A percentile compares a stretch with the other conserved stretches of the same genome.
Conservation (phyloP, 2,329 filamentous ascomycete species). For the Diplodia mutila region DNA sequence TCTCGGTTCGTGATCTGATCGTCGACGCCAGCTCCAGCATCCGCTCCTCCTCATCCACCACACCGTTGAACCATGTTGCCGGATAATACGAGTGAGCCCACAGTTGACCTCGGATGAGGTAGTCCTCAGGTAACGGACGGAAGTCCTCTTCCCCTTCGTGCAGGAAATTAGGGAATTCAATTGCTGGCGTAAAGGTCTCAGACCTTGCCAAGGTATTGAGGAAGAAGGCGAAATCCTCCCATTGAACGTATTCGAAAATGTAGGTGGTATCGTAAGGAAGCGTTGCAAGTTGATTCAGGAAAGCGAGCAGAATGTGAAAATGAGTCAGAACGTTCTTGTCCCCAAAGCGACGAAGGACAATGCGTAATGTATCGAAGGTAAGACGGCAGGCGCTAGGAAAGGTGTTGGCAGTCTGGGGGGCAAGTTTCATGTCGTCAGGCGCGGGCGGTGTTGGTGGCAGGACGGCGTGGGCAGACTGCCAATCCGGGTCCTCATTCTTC, state of each 20-base stretch:
- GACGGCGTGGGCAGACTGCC: background rate
- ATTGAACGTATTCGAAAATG: conserved; percentile 51
- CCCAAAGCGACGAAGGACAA: conserved; percentile 57
- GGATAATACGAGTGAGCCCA: conserved; percentile 66
- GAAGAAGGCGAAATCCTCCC: conserved; percentile 56
- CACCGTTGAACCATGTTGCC: conserved; percentile 61
- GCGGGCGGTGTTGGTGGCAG: conserved; percentile 5
- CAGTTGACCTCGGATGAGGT: conserved; percentile 64
- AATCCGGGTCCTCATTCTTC: conserved; percentile 3
- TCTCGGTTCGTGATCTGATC: conserved; percentile 59
- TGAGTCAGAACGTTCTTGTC: conserved; percentile 66
- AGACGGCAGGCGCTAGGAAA: conserved; percentile 47
- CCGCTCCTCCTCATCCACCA: conserved; percentile 69
- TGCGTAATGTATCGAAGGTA: conserved; percentile 49
- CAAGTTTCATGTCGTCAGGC: conserved; percentile 15
- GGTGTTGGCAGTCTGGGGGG: conserved; percentile 30
- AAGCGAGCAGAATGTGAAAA: conserved; percentile 65
- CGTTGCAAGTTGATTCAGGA: conserved; percentile 54
- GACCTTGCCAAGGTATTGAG: conserved; percentile 53
- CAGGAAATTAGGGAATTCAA: conserved; percentile 51
- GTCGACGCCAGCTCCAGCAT: conserved; percentile 66
- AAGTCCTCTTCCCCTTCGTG: conserved; percentile 49
- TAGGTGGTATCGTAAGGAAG: conserved; percentile 37
- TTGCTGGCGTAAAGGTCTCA: conserved; percentile 2
- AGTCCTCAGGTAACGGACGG: conserved; percentile 70